Evolutionary conservation across 176 grass and related monocot species (phyloP).

Genomic region (Hyparrhenia diplandra): DNA sequence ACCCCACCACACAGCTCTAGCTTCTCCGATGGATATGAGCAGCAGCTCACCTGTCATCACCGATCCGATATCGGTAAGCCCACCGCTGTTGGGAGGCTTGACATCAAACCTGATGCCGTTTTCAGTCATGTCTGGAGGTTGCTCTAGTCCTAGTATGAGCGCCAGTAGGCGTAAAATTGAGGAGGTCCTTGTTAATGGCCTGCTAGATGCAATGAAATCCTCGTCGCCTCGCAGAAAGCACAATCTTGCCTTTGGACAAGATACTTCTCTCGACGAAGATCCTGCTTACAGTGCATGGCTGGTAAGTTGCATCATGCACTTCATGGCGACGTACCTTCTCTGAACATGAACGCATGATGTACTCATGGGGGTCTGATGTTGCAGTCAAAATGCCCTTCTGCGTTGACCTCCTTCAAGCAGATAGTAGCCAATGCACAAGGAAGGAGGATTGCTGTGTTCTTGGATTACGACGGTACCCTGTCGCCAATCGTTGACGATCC

Average conservation of each 20-base stretch:
- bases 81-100: conserved; percentile 43
- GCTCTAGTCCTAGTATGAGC: conserved; percentile 38
- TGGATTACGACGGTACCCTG: conserved; percentile 85
- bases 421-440: conserved; percentile 59
- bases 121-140: conserved; percentile 43
- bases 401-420: conserved; percentile 69
- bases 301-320: conserved; percentile 18
- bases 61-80: conserved; percentile 45
- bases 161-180: conserved; percentile 59
- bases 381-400: conserved; percentile 70
- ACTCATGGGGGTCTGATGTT: conserved; percentile 9
- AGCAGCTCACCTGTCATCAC: conserved; percentile 70
- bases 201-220: conserved; percentile 92
- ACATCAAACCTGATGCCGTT: conserved; percentile 61
- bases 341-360: conserved; percentile 5
- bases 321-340: neutral
- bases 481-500: conserved; percentile 87
- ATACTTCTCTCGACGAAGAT: conserved; percentile 36
- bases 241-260: conserved; percentile 40
- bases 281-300: conserved; percentile 50
- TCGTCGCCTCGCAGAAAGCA: conserved; percentile 73
- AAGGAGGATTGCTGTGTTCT: conserved; percentile 69
- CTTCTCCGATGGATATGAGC: conserved; percentile 66
- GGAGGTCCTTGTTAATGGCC: conserved; percentile 55
- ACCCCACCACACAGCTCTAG: conserved; percentile 5